phyloP scores from a whole-genome alignment of 768 basidiomycete genomes.

The Myochromella boudieri region DNA sequence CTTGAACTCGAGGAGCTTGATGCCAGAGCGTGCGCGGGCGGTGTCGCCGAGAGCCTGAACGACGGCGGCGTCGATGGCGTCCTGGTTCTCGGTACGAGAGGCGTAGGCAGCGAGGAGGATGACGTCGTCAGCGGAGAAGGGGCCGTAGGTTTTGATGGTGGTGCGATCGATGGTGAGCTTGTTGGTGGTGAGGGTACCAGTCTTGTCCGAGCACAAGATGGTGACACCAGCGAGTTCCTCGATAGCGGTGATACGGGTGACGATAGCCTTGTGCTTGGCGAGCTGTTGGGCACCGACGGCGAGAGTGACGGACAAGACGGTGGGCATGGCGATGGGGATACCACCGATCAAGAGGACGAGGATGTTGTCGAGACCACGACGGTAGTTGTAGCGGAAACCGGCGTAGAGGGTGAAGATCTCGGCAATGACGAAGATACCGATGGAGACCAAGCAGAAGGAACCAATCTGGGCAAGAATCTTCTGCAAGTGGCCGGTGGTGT shows the following conservation, averaged over 20 bases:
- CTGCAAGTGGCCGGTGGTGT: constrained; percentile 97
- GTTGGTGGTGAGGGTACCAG: constrained; percentile 97
- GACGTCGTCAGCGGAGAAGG: constrained; percentile 87
- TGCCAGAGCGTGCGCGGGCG: constrained; percentile 79
- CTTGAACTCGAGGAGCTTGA: constrained; percentile 98
- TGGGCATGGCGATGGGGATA: constrained; percentile 99
- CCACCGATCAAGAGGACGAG: constrained; percentile 99
- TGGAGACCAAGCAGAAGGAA: constrained; percentile 94
- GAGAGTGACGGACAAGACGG: constrained; percentile 95
- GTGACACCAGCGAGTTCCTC: constrained; percentile 98
- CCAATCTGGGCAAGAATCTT: constrained; percentile 98
- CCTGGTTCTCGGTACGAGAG: constrained; percentile 98
- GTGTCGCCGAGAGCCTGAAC: constrained; percentile 76
- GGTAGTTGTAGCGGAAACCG: constrained; percentile 87
- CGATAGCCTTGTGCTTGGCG: constrained; percentile 99
- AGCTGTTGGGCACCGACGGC: constrained; percentile 99
- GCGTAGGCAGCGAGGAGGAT: constrained; percentile 94
- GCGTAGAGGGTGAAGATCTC: constrained; percentile 95
- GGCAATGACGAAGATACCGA: constrained; percentile 92
- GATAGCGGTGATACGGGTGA: constrained; percentile 99
- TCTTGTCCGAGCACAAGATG: constrained; percentile 99
- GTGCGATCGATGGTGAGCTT: constrained; percentile 96
- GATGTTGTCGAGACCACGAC: constrained; percentile 95
- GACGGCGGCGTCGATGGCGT: constrained; percentile 92
- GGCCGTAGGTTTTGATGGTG: constrained; percentile 88